Base-by-base conservation (phyloP, 495 filamentous ascomycete genomes). In the Patellaria atrata region DNA sequence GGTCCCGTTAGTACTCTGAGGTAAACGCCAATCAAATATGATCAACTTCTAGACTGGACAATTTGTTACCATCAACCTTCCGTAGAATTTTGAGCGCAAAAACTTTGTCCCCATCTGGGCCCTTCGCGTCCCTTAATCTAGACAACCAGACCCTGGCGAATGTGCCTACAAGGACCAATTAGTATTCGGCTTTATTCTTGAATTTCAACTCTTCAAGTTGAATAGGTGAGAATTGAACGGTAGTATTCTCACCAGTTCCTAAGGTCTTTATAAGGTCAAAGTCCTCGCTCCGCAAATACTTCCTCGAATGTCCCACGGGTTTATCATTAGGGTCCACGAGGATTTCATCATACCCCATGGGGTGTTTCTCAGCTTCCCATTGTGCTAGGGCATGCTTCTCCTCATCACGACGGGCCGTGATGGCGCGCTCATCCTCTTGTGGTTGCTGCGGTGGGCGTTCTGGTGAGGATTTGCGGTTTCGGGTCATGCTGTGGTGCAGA, bases 61-160 rank as follows among this genome's bases (percentile, higher is more conserved):
- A 14, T 30, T 5, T 32, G 62, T 52, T 58, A 77, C 67, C 68
- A 53, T 92, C 82, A 15, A 73, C 76, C 58, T 97, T 97, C 41
- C 85, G 79, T 30, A 97, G 59, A 27, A 94, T 78, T 65, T 96
- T 97, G 39, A 97, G 64, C 14, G 89, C 89, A 63, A 79, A 94
- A 4, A 94, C 81, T 54, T 79, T 76, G 53, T 67, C 64, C 34
- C 45, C 45, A 37, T 52, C 49, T n/a, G 33, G 37, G 9, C 47
- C 25, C 17, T 49, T 29, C 5, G 45, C 25, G 33, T 59, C 52
- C 16, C 51, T 51, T 27, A 79, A 55, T 41, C 72, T 71, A 22
- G 81, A 77, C 33, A 94, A 74, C 76, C 84, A 92, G 24, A 97
- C 89, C 41, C 89, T 73, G 36, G 89, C 87, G 61, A 97, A 96